These are phyloP conservation scores for Lolium perenne DNA, from an alignment of 176 grass and related monocot species.

Conservation along the genomic window DNA sequence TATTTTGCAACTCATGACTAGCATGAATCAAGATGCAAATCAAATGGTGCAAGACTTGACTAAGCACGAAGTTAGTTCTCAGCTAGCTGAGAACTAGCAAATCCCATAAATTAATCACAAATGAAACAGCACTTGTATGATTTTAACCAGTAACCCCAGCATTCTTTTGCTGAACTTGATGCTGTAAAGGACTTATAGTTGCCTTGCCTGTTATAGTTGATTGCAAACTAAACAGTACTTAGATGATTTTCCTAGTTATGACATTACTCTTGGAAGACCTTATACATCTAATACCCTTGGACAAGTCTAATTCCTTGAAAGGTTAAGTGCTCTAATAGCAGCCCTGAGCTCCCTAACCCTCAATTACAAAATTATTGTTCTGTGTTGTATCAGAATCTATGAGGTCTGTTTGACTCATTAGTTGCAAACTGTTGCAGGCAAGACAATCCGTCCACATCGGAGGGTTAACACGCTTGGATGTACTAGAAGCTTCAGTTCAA, in stretches of 20 bases:
- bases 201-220: background rate
- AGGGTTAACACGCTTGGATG: conserved; percentile 76
- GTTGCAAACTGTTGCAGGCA: conserved; percentile 55
- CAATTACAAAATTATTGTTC: background rate
- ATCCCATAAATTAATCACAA: background rate
- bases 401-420: conserved; percentile 15
- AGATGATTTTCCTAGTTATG: background rate
- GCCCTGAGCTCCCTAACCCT: background rate
- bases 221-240: background rate
- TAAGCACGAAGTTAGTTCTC: too few relatives aligned
- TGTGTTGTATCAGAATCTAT: background rate
- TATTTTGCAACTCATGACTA: too few relatives aligned
- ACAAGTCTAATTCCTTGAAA: background rate
- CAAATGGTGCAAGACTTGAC: too few relatives aligned
- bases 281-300: background rate
- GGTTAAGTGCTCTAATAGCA: background rate
- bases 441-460: conserved; percentile 86
- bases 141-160: background rate
- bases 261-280: background rate
- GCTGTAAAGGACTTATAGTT: background rate
- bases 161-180: background rate
- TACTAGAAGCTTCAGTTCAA: conserved; percentile 71
- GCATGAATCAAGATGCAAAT: too few relatives aligned
- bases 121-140: background rate
- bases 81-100: too few relatives aligned